These are phyloP conservation scores for Ochetophila trinervis DNA, from an alignment of 306 rosid genomes.

Conservation along the genomic window DNA sequence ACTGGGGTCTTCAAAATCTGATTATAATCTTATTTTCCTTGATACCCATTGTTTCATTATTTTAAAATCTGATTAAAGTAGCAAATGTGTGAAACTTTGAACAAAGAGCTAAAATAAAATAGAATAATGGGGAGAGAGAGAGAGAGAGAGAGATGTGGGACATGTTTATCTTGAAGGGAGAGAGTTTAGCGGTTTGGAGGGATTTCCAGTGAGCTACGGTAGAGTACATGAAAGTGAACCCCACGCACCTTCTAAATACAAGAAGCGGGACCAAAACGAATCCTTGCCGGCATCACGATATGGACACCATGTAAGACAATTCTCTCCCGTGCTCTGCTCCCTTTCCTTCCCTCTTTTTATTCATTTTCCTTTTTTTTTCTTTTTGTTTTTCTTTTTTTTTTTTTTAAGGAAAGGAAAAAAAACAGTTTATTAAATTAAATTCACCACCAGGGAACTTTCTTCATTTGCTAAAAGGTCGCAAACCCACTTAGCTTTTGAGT, in stretches of 20 bases:
- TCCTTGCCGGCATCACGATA: slow-evolving; percentile 19
- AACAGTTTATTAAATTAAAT: no score
- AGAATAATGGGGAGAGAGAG: no score
- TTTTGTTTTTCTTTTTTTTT: no score
- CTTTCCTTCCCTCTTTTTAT: neutral
- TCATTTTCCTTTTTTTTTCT: neutral
- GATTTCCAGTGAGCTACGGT: slow-evolving; percentile 25
- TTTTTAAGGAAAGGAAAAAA: no score
- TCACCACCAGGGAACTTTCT: no score
- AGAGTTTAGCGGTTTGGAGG: slow-evolving; percentile 18
- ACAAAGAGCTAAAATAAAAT: neutral
- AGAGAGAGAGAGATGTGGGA: slow-evolving; percentile 3
- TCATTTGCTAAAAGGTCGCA: no score
- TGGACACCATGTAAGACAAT: slow-evolving; percentile 28
- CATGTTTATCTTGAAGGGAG: slow-evolving; percentile 22
- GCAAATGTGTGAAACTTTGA: no score
- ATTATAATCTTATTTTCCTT: neutral
- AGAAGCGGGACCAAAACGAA: slow-evolving; percentile 22
- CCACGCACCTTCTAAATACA: neutral
- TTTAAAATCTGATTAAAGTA: no score
- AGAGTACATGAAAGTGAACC: slow-evolving; percentile 22
- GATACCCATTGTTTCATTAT: no score
- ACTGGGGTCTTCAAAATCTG: neutral
- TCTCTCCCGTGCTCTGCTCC: neutral
- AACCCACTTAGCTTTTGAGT: no score